These are phyloP conservation scores for Komagataella mondaviorum DNA, from an alignment of 805 yeast genomes.

Conservation along the genomic window DNA sequence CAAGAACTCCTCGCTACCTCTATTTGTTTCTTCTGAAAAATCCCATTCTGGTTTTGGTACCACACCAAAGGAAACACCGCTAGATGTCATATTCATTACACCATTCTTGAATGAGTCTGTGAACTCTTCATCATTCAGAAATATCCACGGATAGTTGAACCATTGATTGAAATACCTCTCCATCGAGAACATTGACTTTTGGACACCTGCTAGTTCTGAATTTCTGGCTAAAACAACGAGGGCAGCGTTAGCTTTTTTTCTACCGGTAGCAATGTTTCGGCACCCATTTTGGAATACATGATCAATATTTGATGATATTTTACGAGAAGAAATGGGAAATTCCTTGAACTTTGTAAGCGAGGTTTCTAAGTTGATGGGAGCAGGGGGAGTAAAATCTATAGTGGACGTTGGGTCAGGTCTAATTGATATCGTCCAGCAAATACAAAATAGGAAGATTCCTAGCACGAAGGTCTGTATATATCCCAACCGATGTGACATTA, in stretches of 20 bases:
- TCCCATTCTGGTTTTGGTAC: conserved; percentile 56
- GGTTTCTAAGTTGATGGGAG: neutral
- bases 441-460: neutral
- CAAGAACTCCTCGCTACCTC: conserved; percentile 5
- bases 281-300: conserved; percentile 20
- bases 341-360: conserved; percentile 1
- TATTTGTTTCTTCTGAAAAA: conserved; percentile 36
- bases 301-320: conserved; percentile 12
- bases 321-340: conserved; percentile 14
- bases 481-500: neutral
- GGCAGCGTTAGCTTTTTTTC: conserved; percentile 54
- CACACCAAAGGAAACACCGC: conserved; percentile 60
- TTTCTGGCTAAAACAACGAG: conserved; percentile 78
- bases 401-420: conserved; percentile 70
- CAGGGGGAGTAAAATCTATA: conserved; percentile 39
- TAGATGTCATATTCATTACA: conserved; percentile 38
- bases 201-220: conserved; percentile 64
- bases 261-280: conserved; percentile 11
- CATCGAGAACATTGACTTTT: conserved; percentile 55
- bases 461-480: neutral
- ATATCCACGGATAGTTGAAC: conserved; percentile 89
- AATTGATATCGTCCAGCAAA: conserved; percentile 37
- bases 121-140: conserved; percentile 73
- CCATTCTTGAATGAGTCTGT: conserved; percentile 43
- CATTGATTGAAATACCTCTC: conserved; percentile 89